Conservation (phyloP, 129 eudicot species). For the Pseudognaphalium luteoalbum region DNA sequence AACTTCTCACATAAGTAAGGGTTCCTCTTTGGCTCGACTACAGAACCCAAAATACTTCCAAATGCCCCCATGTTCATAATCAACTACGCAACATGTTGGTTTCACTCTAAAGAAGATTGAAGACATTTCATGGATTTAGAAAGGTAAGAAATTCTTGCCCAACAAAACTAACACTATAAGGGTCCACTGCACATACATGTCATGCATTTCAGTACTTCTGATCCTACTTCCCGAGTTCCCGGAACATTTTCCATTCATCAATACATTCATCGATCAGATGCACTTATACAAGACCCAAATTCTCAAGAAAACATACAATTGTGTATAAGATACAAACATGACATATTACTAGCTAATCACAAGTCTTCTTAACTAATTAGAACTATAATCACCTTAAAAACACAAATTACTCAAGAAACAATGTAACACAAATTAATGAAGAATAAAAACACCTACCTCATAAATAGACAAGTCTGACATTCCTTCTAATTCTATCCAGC, state of each 20-base stretch:
- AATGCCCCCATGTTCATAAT: neutral
- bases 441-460: conserved; percentile 46
- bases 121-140: neutral
- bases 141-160: neutral
- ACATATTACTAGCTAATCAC: neutral
- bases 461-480: conserved; percentile 77
- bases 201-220: neutral
- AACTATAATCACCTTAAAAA: neutral
- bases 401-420: neutral
- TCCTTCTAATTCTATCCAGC: conserved; percentile 63
- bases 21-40: too few relatives aligned
- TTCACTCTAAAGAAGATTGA: neutral
- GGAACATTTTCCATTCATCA: neutral
- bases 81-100: neutral
- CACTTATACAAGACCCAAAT: too few relatives aligned
- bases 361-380: neutral
- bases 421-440: neutral
- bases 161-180: neutral
- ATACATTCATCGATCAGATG: too few relatives aligned
- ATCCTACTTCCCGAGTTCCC: neutral
- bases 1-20: too few relatives aligned
- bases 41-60: neutral
- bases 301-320: too few relatives aligned
- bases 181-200: neutral
- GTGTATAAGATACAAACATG: too few relatives aligned